Evolutionary conservation across 2,329 filamentous ascomycete species (phyloP).

Genomic region (Botrytis galanthina): DNA sequence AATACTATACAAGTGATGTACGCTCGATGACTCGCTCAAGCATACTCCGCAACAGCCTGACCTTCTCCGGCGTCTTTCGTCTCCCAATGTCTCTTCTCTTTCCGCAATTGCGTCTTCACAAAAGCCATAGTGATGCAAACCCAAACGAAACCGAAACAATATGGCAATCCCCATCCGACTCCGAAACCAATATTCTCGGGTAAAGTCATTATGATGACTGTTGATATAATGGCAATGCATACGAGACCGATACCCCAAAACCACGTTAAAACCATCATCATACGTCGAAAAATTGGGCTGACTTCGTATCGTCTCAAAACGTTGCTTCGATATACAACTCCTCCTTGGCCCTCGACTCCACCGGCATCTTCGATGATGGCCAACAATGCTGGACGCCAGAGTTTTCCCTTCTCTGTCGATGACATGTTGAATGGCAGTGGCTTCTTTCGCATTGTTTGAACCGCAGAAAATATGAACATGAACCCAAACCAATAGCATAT

Average conservation of each 20-base stretch:
- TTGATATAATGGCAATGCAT: slow-evolving; percentile 30
- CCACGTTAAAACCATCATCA: slow-evolving; percentile 33
- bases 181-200: slow-evolving; percentile 31
- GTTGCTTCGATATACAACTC: slow-evolving; percentile 29
- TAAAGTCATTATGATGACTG: slow-evolving; percentile 32
- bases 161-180: slow-evolving; percentile 35
- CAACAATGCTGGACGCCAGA: slow-evolving; percentile 31
- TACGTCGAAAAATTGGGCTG: slow-evolving; percentile 31
- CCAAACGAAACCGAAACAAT: slow-evolving; percentile 25
- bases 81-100: slow-evolving; percentile 28
- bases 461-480: slow-evolving; percentile 27
- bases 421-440: slow-evolving; percentile 35
- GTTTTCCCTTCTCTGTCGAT: slow-evolving; percentile 32
- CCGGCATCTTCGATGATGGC: slow-evolving; percentile 33
- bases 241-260: slow-evolving; percentile 37
- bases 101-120: slow-evolving; percentile 27
- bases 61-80: slow-evolving; percentile 22
- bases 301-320: slow-evolving; percentile 33
- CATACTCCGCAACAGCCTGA: slow-evolving; percentile 18
- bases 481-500: slow-evolving; percentile 33
- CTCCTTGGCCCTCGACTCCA: slow-evolving; percentile 33
- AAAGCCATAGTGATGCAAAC: slow-evolving; percentile 27
- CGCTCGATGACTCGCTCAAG: not conserved
- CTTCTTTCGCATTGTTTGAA: slow-evolving; percentile 27
- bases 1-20: slow-evolving; percentile 3